Base-by-base conservation (phyloP, 371 early-diverging fungal species). In the Mucor circinelloides region DNA sequence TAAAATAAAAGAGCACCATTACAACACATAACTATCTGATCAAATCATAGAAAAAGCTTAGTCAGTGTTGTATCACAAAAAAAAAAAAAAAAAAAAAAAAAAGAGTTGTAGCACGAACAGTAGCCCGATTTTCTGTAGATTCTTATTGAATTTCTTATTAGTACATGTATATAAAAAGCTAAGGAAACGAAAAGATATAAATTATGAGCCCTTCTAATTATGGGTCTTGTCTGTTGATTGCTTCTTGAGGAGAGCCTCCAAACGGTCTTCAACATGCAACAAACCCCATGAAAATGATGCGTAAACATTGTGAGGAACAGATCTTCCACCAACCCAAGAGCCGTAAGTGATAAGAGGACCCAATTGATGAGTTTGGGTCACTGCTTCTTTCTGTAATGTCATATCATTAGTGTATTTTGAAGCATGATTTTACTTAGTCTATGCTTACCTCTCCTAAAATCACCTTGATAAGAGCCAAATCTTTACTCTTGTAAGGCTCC, bases 291-390 rank as follows among this genome's bases (percentile, higher is more conserved):
- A 60, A 9, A 58, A 17, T n/a, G 70, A 34, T 3, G 82, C 82
- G 62, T 74, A 76, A 0, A 82, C 67, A 57, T 77, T 74, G 3
- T 73, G n/a, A 19, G 78, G 78, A 34, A 77, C 74, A 17, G 66
- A 68, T 7, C 79, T 68, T n/a, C 70, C 82, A 28, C 66, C 71
- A 19, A 82, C 68, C 79, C 82, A 82, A 31, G 78, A 76, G 6
- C 80, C 76, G 6, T 77, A 57, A n/a, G 76, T 68, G 25, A 77
- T 48, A 19, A 78, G 46, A 28, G 77, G 77, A 9, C 78, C 79
- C 32, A 76, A 64, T 2, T 70, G 42, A 61, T 79, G 72, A 10
- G 82, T 79, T 58, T 79, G 82, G 64, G 73, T 71, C 2, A 79
- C 71, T 23, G 78, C 77, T 38, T 77, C 75, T 70, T 73, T 82